phyloP scores from a whole-genome alignment of 2,329 filamentous ascomycete genomes.

The Paecilomyces formosus region DNA sequence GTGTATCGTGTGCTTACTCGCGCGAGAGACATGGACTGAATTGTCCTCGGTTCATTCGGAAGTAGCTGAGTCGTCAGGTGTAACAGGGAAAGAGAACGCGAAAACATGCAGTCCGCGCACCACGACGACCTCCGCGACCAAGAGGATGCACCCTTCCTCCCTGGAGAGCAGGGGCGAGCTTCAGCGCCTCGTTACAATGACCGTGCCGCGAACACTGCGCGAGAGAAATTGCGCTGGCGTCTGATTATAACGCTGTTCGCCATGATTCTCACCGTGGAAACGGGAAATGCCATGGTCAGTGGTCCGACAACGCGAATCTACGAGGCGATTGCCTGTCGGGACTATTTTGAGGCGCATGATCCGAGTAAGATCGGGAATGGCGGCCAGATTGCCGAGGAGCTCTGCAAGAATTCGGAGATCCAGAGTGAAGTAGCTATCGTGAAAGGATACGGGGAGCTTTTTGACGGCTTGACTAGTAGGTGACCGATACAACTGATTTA shows the following conservation, averaged over 20 bases:
- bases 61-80: neutral
- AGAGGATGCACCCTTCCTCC: constrained; percentile 22
- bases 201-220: constrained; percentile 2
- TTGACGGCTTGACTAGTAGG: constrained; percentile 36
- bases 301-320: constrained; percentile 42
- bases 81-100: neutral
- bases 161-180: neutral
- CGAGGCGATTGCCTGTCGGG: constrained; percentile 42
- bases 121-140: constrained; percentile 19
- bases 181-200: constrained; percentile 8
- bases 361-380: constrained; percentile 34
- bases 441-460: constrained; percentile 44
- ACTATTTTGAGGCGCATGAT: constrained; percentile 36
- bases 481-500: neutral
- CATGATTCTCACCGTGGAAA: constrained; percentile 37
- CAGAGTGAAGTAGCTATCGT: constrained; percentile 44
- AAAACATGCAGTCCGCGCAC: constrained; percentile 8
- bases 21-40: neutral
- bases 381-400: constrained; percentile 38
- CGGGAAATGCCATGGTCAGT: constrained; percentile 37
- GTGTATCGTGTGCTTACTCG: neutral
- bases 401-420: constrained; percentile 43
- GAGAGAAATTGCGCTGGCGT: constrained; percentile 23
- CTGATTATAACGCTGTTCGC: constrained; percentile 36
- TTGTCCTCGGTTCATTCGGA: neutral